phyloP scores from a whole-genome alignment of 2,329 filamentous ascomycete genomes.

The Penicillium concentricum region DNA sequence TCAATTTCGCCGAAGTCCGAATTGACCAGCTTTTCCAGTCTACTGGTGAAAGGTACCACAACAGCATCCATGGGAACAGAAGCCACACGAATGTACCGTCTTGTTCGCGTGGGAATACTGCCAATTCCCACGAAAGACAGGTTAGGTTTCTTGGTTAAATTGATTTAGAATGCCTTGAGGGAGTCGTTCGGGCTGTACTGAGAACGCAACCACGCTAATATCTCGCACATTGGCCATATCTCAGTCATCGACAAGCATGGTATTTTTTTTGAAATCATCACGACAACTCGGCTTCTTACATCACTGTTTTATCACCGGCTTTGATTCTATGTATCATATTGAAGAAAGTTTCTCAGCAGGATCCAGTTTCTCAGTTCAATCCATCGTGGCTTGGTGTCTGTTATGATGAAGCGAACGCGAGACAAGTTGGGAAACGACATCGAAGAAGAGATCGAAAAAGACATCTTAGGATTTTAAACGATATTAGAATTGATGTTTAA shows the following conservation, averaged over 20 bases:
- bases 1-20: constrained; percentile 70
- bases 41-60: constrained; percentile 58
- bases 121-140: constrained; percentile 66
- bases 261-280: no score
- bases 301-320: not conserved
- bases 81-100: constrained; percentile 75
- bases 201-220: constrained; percentile 82
- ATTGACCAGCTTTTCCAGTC: constrained; percentile 68
- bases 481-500: not conserved
- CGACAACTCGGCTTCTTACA: not conserved
- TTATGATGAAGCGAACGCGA: not conserved
- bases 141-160: constrained; percentile 67
- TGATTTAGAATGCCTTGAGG: constrained; percentile 66
- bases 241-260: not conserved
- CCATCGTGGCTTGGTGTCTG: not conserved
- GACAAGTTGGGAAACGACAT: not conserved
- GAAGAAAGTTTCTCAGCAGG: not conserved
- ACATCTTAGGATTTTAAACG: not conserved
- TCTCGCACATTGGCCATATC: constrained; percentile 52
- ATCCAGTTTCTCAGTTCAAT: not conserved
- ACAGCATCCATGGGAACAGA: constrained; percentile 85
- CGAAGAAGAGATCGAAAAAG: not conserved
- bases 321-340: not conserved
- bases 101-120: constrained; percentile 61
- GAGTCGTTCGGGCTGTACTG: constrained; percentile 56